These are phyloP conservation scores for Platismatia glauca DNA, from an alignment of 495 filamentous ascomycete genomes.

Conservation along the genomic window DNA sequence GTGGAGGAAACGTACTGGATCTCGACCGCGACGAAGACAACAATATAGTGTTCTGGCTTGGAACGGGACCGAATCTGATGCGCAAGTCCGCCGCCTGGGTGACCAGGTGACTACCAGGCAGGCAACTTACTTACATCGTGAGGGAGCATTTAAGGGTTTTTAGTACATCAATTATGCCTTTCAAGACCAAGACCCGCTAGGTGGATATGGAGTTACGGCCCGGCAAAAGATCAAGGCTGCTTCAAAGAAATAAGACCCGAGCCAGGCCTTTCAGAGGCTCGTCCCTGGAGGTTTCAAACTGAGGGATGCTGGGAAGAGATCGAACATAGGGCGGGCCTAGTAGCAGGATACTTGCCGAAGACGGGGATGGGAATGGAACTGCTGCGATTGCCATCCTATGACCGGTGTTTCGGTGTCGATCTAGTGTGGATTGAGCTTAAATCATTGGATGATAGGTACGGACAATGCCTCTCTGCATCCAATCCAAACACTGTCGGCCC, in stretches of 20 bases:
- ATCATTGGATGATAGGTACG: background rate
- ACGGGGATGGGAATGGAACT: background rate
- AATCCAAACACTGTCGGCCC: background rate
- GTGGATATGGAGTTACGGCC: slow-evolving; percentile 22
- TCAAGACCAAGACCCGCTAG: slow-evolving; percentile 23
- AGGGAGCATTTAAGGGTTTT: slow-evolving; percentile 17
- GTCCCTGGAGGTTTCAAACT: slow-evolving; percentile 27
- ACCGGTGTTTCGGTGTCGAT: background rate
- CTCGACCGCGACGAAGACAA: slow-evolving; percentile 9
- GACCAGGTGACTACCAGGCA: slow-evolving; percentile 16
- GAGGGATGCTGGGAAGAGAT: slow-evolving; percentile 1
- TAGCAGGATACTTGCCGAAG: background rate
- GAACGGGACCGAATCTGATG: slow-evolving; percentile 21
- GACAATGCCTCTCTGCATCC: no score
- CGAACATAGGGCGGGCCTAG: background rate
- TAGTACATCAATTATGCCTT: slow-evolving; percentile 28
- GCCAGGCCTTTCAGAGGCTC: slow-evolving; percentile 17
- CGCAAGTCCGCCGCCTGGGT: slow-evolving; percentile 6
- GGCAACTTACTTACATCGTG: slow-evolving; percentile 9
- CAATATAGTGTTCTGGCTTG: slow-evolving; percentile 19
- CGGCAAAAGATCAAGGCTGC: slow-evolving; percentile 14
- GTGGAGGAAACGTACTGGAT: slow-evolving; percentile 13
- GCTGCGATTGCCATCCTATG: background rate
- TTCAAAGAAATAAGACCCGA: slow-evolving; percentile 18
- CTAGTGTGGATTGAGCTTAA: background rate